Conservation (phyloP, 768 basidiomycete species). For the Termitomyces heimii region DNA sequence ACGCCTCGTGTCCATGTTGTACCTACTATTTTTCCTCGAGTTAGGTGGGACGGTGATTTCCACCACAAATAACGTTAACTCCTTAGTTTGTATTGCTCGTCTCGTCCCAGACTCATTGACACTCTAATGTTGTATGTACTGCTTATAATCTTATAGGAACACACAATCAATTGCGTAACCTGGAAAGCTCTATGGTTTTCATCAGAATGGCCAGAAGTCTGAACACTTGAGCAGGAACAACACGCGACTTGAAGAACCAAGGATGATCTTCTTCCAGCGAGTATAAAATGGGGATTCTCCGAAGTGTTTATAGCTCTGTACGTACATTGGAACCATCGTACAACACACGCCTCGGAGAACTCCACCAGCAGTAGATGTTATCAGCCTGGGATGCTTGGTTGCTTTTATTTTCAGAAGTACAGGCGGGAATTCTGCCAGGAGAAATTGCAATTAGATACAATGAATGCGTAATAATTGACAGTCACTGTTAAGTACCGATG, state of each 20-base stretch:
- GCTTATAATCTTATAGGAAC: neutral
- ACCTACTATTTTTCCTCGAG: neutral
- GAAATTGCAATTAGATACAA: neutral
- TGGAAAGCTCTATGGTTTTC: neutral
- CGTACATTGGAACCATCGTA: neutral
- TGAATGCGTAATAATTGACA: neutral
- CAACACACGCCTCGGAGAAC: neutral
- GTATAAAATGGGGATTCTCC: neutral
- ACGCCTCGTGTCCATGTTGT: neutral
- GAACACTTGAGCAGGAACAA: neutral
- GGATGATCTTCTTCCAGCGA: neutral
- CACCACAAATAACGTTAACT: neutral
- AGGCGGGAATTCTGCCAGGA: neutral
- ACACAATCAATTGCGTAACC: neutral
- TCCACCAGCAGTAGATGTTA: neutral
- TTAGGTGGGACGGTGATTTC: neutral
- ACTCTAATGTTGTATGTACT: neutral
- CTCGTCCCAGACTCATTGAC: neutral
- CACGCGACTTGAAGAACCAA: neutral
- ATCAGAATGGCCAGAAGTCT: neutral
- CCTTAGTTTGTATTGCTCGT: neutral
- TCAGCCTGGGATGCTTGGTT: neutral
- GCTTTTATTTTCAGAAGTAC: neutral
- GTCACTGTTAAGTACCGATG: neutral
- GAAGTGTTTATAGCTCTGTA: neutral